Conservation (phyloP, 768 basidiomycete species). For the Leccinum rimulosum region DNA sequence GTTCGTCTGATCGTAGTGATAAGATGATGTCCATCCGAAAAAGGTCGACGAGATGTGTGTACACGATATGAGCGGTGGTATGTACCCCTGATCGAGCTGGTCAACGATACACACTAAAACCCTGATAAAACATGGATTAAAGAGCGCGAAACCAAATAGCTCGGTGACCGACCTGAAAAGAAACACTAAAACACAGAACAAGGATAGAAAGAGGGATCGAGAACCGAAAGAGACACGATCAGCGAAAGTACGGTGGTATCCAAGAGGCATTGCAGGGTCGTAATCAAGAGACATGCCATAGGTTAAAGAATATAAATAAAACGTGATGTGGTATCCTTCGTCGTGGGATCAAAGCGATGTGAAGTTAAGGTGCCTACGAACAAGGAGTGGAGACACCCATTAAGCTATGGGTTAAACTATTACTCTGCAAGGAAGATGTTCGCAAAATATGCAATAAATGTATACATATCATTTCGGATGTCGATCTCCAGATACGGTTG, state of each 20-base stretch:
- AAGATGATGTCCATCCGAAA: slow-evolving; percentile 2
- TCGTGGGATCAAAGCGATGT: slow-evolving; percentile 4
- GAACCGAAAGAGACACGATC: slow-evolving; percentile 2
- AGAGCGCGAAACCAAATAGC: background rate
- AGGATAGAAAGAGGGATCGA: background rate
- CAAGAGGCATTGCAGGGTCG: slow-evolving; percentile 19
- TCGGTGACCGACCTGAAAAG: slow-evolving; percentile 2
- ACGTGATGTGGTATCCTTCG: slow-evolving; percentile 13
- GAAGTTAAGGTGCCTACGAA: slow-evolving; percentile 2
- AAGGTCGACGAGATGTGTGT: slow-evolving; percentile 1
- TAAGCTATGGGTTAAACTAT: slow-evolving; percentile 21
- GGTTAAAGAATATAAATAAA: slow-evolving; percentile 8
- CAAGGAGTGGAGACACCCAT: slow-evolving; percentile 19
- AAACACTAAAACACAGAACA: background rate
- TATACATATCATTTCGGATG: slow-evolving; percentile 18
- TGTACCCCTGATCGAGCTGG: slow-evolving; percentile 16
- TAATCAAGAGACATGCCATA: slow-evolving; percentile 9
- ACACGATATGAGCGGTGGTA: slow-evolving; percentile 10
- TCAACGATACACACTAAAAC: slow-evolving; percentile 11
- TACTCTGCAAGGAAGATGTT: slow-evolving; percentile 17
- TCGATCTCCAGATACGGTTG: background rate
- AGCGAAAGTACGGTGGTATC: slow-evolving; percentile 22
- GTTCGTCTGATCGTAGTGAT: background rate
- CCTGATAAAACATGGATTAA: slow-evolving; percentile 6
- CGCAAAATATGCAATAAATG: slow-evolving; percentile 25